These are phyloP conservation scores for Metschnikowia peoriensis DNA, from an alignment of 805 yeast species.

Conservation along the genomic window DNA sequence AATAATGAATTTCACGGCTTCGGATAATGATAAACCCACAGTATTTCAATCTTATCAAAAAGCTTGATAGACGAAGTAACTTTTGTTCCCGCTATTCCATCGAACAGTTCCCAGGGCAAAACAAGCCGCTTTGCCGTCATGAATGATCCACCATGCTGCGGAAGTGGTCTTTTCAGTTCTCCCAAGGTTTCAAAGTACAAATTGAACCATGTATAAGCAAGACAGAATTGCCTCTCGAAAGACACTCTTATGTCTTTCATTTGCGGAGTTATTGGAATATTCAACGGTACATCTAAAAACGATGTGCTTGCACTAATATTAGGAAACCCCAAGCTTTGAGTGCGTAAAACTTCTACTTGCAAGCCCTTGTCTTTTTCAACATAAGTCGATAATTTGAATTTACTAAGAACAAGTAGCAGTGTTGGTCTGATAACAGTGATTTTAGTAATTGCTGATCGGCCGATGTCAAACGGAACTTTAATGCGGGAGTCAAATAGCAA, in stretches of 20 bases:
- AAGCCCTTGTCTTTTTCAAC: conserved; percentile 6
- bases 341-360: background rate
- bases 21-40: conserved; percentile 26
- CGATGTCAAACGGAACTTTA: conserved; percentile 5
- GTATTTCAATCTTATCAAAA: conserved; percentile 50
- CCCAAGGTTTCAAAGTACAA: conserved; percentile 23
- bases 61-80: conserved; percentile 47
- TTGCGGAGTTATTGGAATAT: conserved; percentile 6
- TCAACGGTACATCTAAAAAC: conserved; percentile 7
- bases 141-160: conserved; percentile 2
- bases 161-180: conserved; percentile 7
- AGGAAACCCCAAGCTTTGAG: conserved; percentile 10
- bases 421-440: conserved; percentile 12
- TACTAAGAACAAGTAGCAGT: conserved; percentile 11
- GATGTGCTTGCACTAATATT: conserved; percentile 4
- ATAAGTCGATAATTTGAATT: conserved; percentile 14
- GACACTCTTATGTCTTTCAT: conserved; percentile 19
- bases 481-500: conserved; percentile 5
- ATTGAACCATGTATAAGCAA: conserved; percentile 33
- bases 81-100: conserved; percentile 65
- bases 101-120: conserved; percentile 45
- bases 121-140: conserved; percentile 3
- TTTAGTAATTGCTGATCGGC: conserved; percentile 11
- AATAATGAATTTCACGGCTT: background rate
- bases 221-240: conserved; percentile 10